A percentile compares a stretch with the other conserved stretches of the same genome.
phyloP scores from a whole-genome alignment of 495 filamentous ascomycete genomes.

The Clavariopsis aquatica region DNA sequence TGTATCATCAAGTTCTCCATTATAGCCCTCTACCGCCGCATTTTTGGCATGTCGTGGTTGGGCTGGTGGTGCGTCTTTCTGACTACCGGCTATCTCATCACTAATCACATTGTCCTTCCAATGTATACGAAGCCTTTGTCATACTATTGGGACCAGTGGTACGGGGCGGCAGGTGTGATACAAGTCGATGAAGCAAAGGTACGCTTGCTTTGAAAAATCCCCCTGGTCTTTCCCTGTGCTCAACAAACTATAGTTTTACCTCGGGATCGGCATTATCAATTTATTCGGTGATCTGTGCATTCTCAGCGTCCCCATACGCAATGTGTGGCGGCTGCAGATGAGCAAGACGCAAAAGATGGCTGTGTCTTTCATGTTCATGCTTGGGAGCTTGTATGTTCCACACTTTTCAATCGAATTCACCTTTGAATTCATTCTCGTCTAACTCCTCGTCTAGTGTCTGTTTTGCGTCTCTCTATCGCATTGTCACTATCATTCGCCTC shows the following conservation, averaged over 20 bases:
- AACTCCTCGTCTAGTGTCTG: slow-evolving; percentile 2
- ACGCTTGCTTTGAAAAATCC: neutral
- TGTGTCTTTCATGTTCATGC: slow-evolving; percentile 13
- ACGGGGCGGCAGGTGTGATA: slow-evolving; percentile 6
- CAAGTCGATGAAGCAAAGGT: slow-evolving; percentile 19
- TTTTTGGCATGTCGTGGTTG: slow-evolving; percentile 15
- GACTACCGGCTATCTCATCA: slow-evolving; percentile 17
- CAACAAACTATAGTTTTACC: slow-evolving; percentile 7
- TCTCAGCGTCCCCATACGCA: slow-evolving; percentile 7
- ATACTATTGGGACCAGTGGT: slow-evolving; percentile 20
- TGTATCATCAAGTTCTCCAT: neutral
- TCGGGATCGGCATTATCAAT: slow-evolving; percentile 17
- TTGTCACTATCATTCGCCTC: slow-evolving; percentile 10
- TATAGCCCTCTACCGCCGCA: slow-evolving; percentile 7
- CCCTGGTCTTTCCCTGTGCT: neutral
- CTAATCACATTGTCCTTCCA: slow-evolving; percentile 16
- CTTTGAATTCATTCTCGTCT: neutral
- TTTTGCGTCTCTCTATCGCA: slow-evolving; percentile 23
- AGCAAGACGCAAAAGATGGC: slow-evolving; percentile 6
- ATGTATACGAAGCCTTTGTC: slow-evolving; percentile 14
- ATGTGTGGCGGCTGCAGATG: slow-evolving; percentile 11
- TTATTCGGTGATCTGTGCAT: slow-evolving; percentile 15
- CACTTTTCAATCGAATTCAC: neutral
- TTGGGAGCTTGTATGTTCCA: slow-evolving; percentile 3
- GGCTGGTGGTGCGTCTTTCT: slow-evolving; percentile 21